Percentiles rank a stretch among this genome's conserved stretches.
phyloP scores from a whole-genome alignment of 306 rosid genomes.

The Trifolium pratense region DNA sequence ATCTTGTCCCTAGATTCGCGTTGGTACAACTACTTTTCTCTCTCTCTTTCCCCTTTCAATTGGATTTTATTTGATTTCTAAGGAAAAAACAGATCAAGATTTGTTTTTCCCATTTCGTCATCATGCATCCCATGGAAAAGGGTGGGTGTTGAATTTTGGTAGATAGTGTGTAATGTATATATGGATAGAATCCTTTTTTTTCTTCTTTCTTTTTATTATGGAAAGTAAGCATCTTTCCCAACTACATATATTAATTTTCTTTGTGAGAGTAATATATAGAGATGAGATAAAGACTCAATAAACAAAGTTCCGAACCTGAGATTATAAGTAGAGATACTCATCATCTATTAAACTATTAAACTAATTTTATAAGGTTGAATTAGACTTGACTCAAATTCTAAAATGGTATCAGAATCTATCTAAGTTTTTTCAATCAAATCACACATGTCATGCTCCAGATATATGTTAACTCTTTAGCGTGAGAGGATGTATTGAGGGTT shows the following conservation, averaged over 20 bases:
- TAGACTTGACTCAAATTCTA: too few relatives aligned
- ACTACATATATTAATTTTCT: background rate
- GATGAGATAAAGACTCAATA: too few relatives aligned
- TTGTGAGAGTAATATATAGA: too few relatives aligned
- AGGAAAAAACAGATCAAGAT: constrained; percentile 47
- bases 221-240: background rate
- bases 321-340: too few relatives aligned
- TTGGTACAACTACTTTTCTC: constrained; percentile 74
- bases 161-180: background rate
- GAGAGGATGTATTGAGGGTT: too few relatives aligned
- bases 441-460: too few relatives aligned
- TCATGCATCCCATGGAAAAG: constrained; percentile 55
- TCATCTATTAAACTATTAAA: too few relatives aligned
- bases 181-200: background rate
- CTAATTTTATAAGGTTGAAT: too few relatives aligned
- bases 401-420: too few relatives aligned
- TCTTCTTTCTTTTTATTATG: background rate
- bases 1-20: constrained; percentile 83
- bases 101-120: constrained; percentile 65
- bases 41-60: constrained; percentile 43
- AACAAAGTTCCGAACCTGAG: too few relatives aligned
- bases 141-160: constrained; percentile 57
- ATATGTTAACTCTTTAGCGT: too few relatives aligned
- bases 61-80: constrained; percentile 66
- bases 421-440: too few relatives aligned